Evolutionary conservation across 345 rosid genomes (phyloP), one percentile per base, ranked within the genome.

Genomic region (Acer negundo): DNA sequence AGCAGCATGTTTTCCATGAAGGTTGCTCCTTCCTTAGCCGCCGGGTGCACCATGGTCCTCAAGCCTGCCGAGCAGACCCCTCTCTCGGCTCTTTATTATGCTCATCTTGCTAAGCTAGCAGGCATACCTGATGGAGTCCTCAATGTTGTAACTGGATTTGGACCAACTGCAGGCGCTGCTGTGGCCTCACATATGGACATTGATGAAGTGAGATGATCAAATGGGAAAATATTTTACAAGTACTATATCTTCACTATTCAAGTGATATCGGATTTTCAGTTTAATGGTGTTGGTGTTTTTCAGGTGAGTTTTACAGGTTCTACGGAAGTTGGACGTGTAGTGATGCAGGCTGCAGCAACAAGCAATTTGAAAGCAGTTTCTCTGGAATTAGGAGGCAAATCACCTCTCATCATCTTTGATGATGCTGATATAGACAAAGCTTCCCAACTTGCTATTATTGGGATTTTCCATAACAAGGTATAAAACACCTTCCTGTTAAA

Each of bases 11-110:
- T 95, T 82, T 85, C 87, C 73, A 75, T 79, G 86, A 93, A 93
- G 83, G 92, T 83, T 49, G 83, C 80, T 24, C 98, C 99, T 0
- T 84, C 98, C 65, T 79, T 95, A 42, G 98, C 99, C 1, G 92
- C 97, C 1, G 99, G 99, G 12, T 93, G 98, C 87, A 93, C 97
- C 74, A 84, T 93, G 85, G 79, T 95, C 53, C 77, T 93, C 75
- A 95, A 95, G 82, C 97, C 98, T 1, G 97, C 99, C 0, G 98
- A 95, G 87, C 97, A 92, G 56, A 93, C 98, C 2, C 92, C 99
- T 0, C 98, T 93, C 38, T 86, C 98, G 0, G 99, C 99, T 35
- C 86, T 95, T 35, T 93, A 76, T 71, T 91, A 87, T 78, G 96
- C 92, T 55, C 80, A 88, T 75, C 88, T 92, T 2, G 86, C 93